phyloP scores from a whole-genome alignment of 202 grass and related monocot species.

The Bolboschoenoplectus hybrid region DNA sequence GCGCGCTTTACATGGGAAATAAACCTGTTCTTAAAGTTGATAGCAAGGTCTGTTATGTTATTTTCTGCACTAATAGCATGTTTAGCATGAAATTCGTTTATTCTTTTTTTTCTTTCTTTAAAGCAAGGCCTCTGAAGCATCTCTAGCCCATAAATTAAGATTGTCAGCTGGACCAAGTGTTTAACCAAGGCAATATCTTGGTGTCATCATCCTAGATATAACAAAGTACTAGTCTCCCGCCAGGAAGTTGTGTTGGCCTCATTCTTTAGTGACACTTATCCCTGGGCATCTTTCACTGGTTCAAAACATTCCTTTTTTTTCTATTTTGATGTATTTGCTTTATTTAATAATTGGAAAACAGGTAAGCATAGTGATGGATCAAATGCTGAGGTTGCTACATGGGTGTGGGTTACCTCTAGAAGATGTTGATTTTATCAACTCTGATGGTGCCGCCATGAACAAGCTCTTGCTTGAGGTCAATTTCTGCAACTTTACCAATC shows the following conservation, averaged over 20 bases:
- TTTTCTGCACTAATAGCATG: neutral
- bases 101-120: neutral
- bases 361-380: slow-evolving; percentile 99
- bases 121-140: neutral
- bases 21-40: slow-evolving; percentile 98
- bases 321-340: neutral
- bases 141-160: neutral
- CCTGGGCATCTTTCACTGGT: neutral
- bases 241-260: neutral
- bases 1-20: slow-evolving; percentile 98
- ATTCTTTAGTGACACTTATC: neutral
- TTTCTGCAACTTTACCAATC: neutral
- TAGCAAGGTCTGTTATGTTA: slow-evolving; percentile 61
- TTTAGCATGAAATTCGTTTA: neutral
- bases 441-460: slow-evolving; percentile 92
- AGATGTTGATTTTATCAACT: slow-evolving; percentile 95
- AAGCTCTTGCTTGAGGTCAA: slow-evolving; percentile 82
- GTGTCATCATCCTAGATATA: neutral
- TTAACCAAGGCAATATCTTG: neutral
- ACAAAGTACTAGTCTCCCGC: neutral
- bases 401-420: slow-evolving; percentile 83
- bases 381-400: slow-evolving; percentile 90
- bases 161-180: neutral
- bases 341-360: slow-evolving; percentile 38
- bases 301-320: slow-evolving; percentile 9